Base-by-base conservation (phyloP, 1,284 basidiomycete species). In the Sanghuangporus baumii region DNA sequence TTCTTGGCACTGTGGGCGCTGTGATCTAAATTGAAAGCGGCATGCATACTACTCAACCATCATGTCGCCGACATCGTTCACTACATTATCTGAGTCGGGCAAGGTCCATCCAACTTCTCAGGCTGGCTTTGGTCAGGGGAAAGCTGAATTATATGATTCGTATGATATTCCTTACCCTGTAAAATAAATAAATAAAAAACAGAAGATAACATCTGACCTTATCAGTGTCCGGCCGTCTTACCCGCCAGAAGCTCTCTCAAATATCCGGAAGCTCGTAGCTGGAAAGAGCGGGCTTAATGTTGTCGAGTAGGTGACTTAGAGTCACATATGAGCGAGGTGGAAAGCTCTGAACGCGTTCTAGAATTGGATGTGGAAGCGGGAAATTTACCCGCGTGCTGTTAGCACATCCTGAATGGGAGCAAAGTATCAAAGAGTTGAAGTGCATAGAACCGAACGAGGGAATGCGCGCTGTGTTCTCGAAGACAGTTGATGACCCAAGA, bases 371-470 rank as follows among this genome's bases (percentile, higher is more conserved):
- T 37, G 91, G 91, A 37, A 91, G 89, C 2, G 91, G 90, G 3
- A 82, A 93, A 55, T 92, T 91, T 71, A 92, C 91, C 23, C 83
- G 89, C 16, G 87, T 88, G 1, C 72, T 93, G 23, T 76, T 93
- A 47, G 79, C 81, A 3, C 81, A 89, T 71, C 77, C 82, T 8
- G 79, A 80, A 50, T 87, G 82, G 80, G 69, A 78, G 9, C 69
- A 73, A 8, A 69, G 71, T 51, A 76, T 92, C 57, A 74, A 75
- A 48, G 69, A 79, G 61, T 71, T 91, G 18, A 79, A 74, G 60
- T 89, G 89, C 3, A 67, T 90, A 34, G 91, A 93, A 70, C 90
- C 91, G 12, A 89, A 86, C 67, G 77, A 78, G 56, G 89, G 87
- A 60, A 91, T 90, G 89, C 80, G 89, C 64, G 74, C 78, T 6